These are phyloP conservation scores for Cladosporium sp. DNA, from an alignment of 2,329 filamentous ascomycete genomes.

Conservation along the genomic window DNA sequence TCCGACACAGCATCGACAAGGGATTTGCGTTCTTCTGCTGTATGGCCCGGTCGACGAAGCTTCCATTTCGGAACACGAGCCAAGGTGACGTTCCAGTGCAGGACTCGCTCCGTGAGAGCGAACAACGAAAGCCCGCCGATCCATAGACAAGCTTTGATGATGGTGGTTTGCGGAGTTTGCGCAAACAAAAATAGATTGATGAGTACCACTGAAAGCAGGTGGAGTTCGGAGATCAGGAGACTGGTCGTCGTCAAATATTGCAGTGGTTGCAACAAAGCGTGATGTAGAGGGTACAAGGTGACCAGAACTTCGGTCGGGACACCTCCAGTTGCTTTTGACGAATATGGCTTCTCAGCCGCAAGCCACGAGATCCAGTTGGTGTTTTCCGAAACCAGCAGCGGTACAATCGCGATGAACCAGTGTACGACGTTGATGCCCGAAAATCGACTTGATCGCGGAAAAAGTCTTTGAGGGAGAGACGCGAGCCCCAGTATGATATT, in stretches of 20 bases:
- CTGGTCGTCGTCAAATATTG: conserved; percentile 84
- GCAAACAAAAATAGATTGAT: conserved; percentile 78
- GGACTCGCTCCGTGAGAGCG: conserved; percentile 65
- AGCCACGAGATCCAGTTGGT: conserved; percentile 33
- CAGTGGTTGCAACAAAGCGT: conserved; percentile 66
- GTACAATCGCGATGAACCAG: conserved; percentile 71
- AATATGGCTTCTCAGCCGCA: conserved; percentile 19
- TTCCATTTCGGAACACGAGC: conserved; percentile 90
- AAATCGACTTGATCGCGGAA: conserved; percentile 58
- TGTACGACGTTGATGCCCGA: conserved; percentile 64
- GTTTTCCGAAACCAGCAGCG: conserved; percentile 51
- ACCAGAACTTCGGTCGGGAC: conserved; percentile 49
- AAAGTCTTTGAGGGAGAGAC: conserved; percentile 66
- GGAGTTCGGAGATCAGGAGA: conserved; percentile 78
- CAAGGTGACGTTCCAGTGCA: conserved; percentile 78
- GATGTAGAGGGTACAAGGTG: conserved; percentile 77
- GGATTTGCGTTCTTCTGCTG: conserved; percentile 39
- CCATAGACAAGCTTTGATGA: conserved; percentile 43
- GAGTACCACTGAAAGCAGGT: conserved; percentile 75
- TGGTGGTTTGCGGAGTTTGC: conserved; percentile 51
- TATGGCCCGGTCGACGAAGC: conserved; percentile 57
- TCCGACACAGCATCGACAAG: conserved; percentile 40
- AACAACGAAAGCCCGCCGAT: conserved; percentile 69
- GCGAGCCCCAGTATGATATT: conserved; percentile 79
- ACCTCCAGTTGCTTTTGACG: neutral